phyloP scores from a whole-genome alignment of 1,284 basidiomycete genomes.

The Papiliotrema laurentii region DNA sequence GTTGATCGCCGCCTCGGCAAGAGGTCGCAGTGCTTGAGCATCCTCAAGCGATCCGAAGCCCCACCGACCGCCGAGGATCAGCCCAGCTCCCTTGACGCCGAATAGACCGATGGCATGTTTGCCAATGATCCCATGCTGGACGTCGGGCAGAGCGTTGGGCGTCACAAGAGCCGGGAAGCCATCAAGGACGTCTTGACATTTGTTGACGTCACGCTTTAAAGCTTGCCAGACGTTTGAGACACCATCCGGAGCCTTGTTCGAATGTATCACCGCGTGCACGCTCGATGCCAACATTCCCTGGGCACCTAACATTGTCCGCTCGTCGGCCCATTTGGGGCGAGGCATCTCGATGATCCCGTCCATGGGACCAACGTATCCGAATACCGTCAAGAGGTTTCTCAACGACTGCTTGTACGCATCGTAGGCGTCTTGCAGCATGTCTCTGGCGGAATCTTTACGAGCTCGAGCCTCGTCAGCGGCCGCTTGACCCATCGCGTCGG shows the following conservation, averaged over 20 bases:
- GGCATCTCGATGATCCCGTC: conserved; percentile 29
- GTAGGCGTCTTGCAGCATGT: conserved; percentile 17
- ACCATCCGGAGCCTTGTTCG: conserved; percentile 17
- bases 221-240: conserved; percentile 33
- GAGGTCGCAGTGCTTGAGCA: conserved; percentile 8
- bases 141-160: conserved; percentile 6
- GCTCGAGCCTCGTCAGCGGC: conserved; percentile 21
- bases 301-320: conserved; percentile 34
- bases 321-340: conserved; percentile 35
- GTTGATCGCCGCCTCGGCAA: conserved; percentile 23
- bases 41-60: conserved; percentile 24
- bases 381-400: conserved; percentile 30
- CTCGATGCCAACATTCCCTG: conserved; percentile 33
- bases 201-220: conserved; percentile 33
- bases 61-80: conserved; percentile 31
- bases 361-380: conserved; percentile 43
- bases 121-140: conserved; percentile 7
- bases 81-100: conserved; percentile 24
- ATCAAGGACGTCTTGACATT: conserved; percentile 31
- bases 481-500: conserved; percentile 20
- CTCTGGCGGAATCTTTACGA: conserved; percentile 31
- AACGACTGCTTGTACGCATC: conserved; percentile 21
- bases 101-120: conserved; percentile 18
- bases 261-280: conserved; percentile 26
- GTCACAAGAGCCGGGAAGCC: conserved; percentile 22